A percentile compares a stretch with the other conserved stretches of the same genome.
phyloP scores from a whole-genome alignment of 257 asterid genomes.

The Penstemon eatonii region DNA sequence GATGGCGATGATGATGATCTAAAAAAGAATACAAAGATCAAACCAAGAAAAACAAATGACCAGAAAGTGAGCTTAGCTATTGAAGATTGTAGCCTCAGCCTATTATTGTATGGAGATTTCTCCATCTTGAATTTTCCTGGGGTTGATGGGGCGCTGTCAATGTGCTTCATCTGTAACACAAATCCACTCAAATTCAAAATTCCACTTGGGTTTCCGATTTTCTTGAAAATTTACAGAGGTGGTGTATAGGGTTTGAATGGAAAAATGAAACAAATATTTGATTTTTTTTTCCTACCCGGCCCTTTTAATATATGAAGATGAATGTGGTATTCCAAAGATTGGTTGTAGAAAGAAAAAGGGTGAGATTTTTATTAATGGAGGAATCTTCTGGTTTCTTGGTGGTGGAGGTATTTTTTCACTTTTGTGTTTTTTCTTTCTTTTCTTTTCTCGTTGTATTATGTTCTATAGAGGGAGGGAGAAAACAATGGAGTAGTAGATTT shows the following conservation, averaged over 20 bases:
- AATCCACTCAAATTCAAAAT: constrained; percentile 17
- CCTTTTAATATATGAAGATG: constrained; percentile 4
- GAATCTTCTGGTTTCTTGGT: constrained; percentile 55
- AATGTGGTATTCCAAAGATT: constrained; percentile 27
- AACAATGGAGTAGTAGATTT: constrained; percentile 7
- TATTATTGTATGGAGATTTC: constrained; percentile 40
- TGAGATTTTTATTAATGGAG: constrained; percentile 34
- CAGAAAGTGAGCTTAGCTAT: constrained; percentile 55
- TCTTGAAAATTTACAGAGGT: constrained; percentile 8
- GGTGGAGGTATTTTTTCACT: constrained; percentile 26
- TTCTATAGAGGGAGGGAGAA: constrained; percentile 12
- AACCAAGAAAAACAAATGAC: constrained; percentile 47
- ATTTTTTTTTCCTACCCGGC: constrained; percentile 23
- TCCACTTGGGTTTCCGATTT: neutral
- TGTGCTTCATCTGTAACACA: constrained; percentile 71
- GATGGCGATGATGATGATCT: constrained; percentile 56
- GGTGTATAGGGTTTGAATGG: constrained; percentile 13
- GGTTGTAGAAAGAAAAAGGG: constrained; percentile 26
- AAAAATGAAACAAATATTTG: constrained; percentile 27
- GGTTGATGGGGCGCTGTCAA: constrained; percentile 72
- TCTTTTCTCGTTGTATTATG: constrained; percentile 28
- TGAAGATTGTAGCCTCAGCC: constrained; percentile 45
- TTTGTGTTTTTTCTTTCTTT: constrained; percentile 28
- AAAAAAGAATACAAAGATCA: constrained; percentile 50
- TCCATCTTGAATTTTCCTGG: constrained; percentile 74